Conservation (phyloP, 2,329 filamentous ascomycete species). For the Botrytis sinoallii region DNA sequence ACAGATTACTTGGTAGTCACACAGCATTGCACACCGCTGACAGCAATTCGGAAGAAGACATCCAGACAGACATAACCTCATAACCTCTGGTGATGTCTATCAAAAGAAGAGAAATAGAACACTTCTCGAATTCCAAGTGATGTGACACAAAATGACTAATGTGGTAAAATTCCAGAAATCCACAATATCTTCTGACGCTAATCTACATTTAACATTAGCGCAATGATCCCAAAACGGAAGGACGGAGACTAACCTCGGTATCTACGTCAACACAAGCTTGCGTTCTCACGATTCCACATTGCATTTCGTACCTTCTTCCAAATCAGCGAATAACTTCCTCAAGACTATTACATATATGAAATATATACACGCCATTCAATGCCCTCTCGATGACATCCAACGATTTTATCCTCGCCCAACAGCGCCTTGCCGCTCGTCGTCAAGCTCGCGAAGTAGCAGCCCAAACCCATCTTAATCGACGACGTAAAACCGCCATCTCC, state of each 20-base stretch:
- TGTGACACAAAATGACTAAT: constrained; percentile 5
- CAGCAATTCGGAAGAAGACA: background rate
- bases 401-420: constrained; percentile 80
- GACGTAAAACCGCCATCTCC: constrained; percentile 50
- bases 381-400: constrained; percentile 34
- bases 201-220: background rate
- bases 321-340: background rate
- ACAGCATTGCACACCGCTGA: background rate
- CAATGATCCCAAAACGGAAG: background rate
- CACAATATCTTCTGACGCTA: background rate
- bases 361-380: constrained; percentile 22
- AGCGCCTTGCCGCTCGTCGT: constrained; percentile 78
- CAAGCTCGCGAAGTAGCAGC: constrained; percentile 68
- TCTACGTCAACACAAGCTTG: constrained; percentile 9
- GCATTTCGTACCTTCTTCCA: background rate
- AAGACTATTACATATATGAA: background rate
- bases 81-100: too few relatives aligned
- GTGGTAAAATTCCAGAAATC: constrained; percentile 1
- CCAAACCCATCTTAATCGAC: constrained; percentile 50
- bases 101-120: background rate
- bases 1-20: background rate
- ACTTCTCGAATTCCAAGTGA: background rate
- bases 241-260: constrained; percentile 17
- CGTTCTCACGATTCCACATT: background rate
- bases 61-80: background rate